phyloP scores from a whole-genome alignment of 2,329 filamentous ascomycete genomes.

The Paecilomyces sp. region DNA sequence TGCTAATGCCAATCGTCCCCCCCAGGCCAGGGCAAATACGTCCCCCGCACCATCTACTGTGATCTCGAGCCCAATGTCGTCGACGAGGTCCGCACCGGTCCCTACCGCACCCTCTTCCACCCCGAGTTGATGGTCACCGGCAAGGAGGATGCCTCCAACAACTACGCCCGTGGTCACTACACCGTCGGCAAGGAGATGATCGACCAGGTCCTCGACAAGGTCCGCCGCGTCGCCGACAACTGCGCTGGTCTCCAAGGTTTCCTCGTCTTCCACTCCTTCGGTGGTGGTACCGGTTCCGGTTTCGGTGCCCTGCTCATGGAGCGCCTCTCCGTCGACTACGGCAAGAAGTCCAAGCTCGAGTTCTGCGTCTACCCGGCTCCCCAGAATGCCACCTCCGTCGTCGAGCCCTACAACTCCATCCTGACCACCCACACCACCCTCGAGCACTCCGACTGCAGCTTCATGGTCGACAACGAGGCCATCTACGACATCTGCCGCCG shows the following conservation, averaged over 20 bases:
- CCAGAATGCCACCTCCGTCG: slow-evolving; percentile 92
- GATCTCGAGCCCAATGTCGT: slow-evolving; percentile 99
- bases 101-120: slow-evolving; percentile 96
- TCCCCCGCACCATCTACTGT: slow-evolving; percentile 97
- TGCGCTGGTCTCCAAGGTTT: slow-evolving; percentile 97
- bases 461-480: slow-evolving; percentile 99
- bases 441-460: slow-evolving; percentile 98
- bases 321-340: slow-evolving; percentile 96
- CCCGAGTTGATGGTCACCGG: slow-evolving; percentile 99
- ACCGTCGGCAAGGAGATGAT: slow-evolving; percentile 99
- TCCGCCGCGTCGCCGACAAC: slow-evolving; percentile 95
- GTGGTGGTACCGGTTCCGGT: slow-evolving; percentile 96
- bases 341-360: slow-evolving; percentile 99
- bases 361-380: slow-evolving; percentile 99
- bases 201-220: slow-evolving; percentile 94
- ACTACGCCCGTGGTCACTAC: slow-evolving; percentile 99
- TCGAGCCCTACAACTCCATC: slow-evolving; percentile 99
- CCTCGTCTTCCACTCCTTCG: slow-evolving; percentile 99
- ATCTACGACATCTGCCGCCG: slow-evolving; percentile 99
- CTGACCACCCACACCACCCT: slow-evolving; percentile 98
- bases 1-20: background rate
- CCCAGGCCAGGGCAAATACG: slow-evolving; percentile 94
- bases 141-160: slow-evolving; percentile 99
- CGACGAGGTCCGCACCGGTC: slow-evolving; percentile 96
- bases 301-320: slow-evolving; percentile 99